Evolutionary conservation across 2,329 filamentous ascomycete species (phyloP), one percentile per base, ranked within the genome.

Genomic region (Apiospora phragmitis): DNA sequence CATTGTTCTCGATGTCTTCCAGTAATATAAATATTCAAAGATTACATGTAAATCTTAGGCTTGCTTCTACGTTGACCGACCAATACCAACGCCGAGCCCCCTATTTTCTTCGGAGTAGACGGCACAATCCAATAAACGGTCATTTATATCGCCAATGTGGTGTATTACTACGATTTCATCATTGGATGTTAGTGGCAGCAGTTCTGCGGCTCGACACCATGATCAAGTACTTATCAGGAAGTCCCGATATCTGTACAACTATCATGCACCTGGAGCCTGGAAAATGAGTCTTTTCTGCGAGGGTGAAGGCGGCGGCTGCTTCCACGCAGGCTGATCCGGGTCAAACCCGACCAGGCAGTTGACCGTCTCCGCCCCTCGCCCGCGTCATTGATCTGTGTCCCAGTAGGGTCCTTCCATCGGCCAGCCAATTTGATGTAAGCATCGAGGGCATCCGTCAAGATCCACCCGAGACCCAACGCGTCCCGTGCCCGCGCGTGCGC

Each of bases 281-380:
- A 35, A 35, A 21, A 59, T 12, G 16, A 59, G 51, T 59, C 51
- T 59, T 16, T 12, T 59, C 51, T 11, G 21, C 3, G 51, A 1
- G 12, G 51, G 3, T 7, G 51, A 11, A 9, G 29, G 26, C 1
- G 51, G 51, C 14, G 51, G 65, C 65, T 67, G 65, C 6, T 67
- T 67, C 65, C 65, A 67, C 38, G 42, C 42, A 16, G 76, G 75
- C 72, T 75, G 70, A 38, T 79, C 77, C 18, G 77, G 77, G 66
- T 78, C 74, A 45, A 76, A 71, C 0, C 79, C 79, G n/a, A 80
- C 73, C 9, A 80, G 72, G 62, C 79, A 80, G 65, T 80, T 80
- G n/a, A 80, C 78, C 8, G 79, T 79, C 73, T 80, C 79, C 9
- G 74, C 75, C 1, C 79, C 38, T 78, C 74, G 7, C 77, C 78